These are phyloP conservation scores for Hura crepitans DNA, from an alignment of 441 rosid species.

Conservation along the genomic window DNA sequence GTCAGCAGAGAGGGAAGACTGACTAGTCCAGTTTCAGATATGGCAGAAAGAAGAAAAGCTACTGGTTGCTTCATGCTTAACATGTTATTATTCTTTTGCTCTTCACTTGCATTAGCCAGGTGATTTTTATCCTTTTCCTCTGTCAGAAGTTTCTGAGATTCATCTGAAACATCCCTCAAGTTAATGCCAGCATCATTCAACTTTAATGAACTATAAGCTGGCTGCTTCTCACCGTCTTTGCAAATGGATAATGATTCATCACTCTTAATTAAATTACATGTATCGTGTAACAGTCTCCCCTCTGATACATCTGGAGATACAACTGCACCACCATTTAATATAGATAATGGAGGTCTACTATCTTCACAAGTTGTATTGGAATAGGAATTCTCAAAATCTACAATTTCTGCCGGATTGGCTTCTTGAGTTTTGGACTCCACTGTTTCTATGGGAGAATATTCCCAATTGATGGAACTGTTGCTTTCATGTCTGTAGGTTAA, in stretches of 20 bases:
- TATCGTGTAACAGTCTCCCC: slow-evolving; percentile 33
- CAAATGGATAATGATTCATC: slow-evolving; percentile 23
- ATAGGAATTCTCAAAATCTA: slow-evolving; percentile 24
- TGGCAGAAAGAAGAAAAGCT: slow-evolving; percentile 57
- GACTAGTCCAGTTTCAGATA: slow-evolving; percentile 73
- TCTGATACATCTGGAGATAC: slow-evolving; percentile 32
- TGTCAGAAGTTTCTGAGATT: slow-evolving; percentile 22
- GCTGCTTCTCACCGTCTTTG: slow-evolving; percentile 35
- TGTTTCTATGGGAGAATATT: slow-evolving; percentile 36
- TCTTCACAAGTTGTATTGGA: slow-evolving; percentile 33
- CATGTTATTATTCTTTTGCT: slow-evolving; percentile 27
- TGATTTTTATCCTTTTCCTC: slow-evolving; percentile 43
- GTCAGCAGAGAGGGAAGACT: slow-evolving; percentile 79
- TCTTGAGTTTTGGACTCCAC: slow-evolving; percentile 32
- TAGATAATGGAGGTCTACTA: slow-evolving; percentile 27
- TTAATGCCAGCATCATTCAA: slow-evolving; percentile 23
- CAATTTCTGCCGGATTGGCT: slow-evolving; percentile 29
- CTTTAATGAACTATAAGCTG: slow-evolving; percentile 24
- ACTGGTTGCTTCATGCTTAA: slow-evolving; percentile 42
- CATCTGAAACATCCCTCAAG: slow-evolving; percentile 26
- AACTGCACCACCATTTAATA: slow-evolving; percentile 26
- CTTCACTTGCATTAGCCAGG: slow-evolving; percentile 23
- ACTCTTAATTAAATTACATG: slow-evolving; percentile 24
- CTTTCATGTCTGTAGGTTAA: slow-evolving; percentile 47
- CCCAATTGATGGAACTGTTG: slow-evolving; percentile 46